Percentiles rank a stretch among this genome's conserved stretches.
Evolutionary conservation across 1,284 basidiomycete species (phyloP).

Genomic region (Calocybe gambosa): DNA sequence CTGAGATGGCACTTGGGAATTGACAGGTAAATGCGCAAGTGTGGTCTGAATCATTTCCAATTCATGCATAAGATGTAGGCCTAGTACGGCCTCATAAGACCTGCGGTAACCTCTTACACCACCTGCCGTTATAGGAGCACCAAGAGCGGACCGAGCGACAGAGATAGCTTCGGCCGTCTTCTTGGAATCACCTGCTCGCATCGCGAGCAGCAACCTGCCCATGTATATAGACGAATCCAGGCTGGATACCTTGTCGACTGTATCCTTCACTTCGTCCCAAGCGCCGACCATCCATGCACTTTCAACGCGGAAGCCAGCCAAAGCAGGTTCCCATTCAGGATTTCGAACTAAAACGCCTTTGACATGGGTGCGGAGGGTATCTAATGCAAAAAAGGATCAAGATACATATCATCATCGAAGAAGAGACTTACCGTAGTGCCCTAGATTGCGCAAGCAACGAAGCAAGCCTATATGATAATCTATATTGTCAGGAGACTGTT

Average conservation of each 20-base stretch:
- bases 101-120: constrained; percentile 79
- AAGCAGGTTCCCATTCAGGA: constrained; percentile 75
- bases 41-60: constrained; percentile 71
- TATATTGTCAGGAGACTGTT: constrained; percentile 85
- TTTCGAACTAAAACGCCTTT: constrained; percentile 84
- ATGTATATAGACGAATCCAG: constrained; percentile 68
- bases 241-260: constrained; percentile 46
- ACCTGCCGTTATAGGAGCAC: constrained; percentile 76
- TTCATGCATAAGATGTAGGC: constrained; percentile 88
- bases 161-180: constrained; percentile 50
- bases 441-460: constrained; percentile 89
- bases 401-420: not conserved
- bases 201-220: constrained; percentile 78
- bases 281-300: constrained; percentile 95
- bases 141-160: constrained; percentile 72
- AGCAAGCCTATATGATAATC: constrained; percentile 87
- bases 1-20: constrained; percentile 30
- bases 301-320: constrained; percentile 88
- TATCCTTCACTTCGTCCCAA: constrained; percentile 74
- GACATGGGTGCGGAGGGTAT: constrained; percentile 94
- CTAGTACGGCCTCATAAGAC: constrained; percentile 82
- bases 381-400: constrained; percentile 36
- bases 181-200: constrained; percentile 50
- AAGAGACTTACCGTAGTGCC: constrained; percentile 83
- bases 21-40: constrained; percentile 28